Evolutionary conservation across 1,139 yeast genomes (phyloP), one percentile per base, ranked within the genome.

Genomic region (Lodderomyces parapsilosis): DNA sequence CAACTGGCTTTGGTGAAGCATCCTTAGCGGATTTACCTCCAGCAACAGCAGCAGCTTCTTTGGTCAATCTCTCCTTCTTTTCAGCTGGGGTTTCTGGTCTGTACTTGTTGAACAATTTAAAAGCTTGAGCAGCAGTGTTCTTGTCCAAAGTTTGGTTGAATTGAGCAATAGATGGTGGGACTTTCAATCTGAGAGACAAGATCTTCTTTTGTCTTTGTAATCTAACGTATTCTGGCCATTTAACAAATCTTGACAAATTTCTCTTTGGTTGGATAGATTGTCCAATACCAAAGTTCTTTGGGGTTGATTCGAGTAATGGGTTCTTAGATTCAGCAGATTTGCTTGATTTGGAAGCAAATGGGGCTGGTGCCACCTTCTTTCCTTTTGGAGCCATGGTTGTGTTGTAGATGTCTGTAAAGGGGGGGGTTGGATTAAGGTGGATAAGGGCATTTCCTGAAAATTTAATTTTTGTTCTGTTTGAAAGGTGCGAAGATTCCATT

Each of bases 221-320:
- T 80, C 96, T 89, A 60, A 91, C 95, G 73, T 90, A 90, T 76
- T 86, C 94, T 70, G 98, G 98, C 97, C 98, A 91, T 77, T 86
- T 91, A 67, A 91, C 97, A 71, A 86, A 90, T 76, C 97, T 88
- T 55, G 94, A 77, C 66, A 91, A 83, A 87, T 91, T 86, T 78
- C 94, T 85, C 81, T 85, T 88, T 78, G 96, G 96, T 75, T 91
- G 97, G 59, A 90, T 66, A 57, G 83, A 76, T 80, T 89, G 97
- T 65, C 99, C 99, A 64, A 93, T 85, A 76, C 98, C 98, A 66
- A 86, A 91, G 80, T 83, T 86, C 78, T 86, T 86, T 74, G 97
- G 95, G 55, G 90, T 80, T 55, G 95, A 74, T 70, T 86, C 94
- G 32, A 59, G 68, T 57, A 73, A 65, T 38, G 78, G 76, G 68